These are phyloP conservation scores for Cryphonectria naterciae DNA, from an alignment of 2,329 filamentous ascomycete genomes.

Conservation along the genomic window DNA sequence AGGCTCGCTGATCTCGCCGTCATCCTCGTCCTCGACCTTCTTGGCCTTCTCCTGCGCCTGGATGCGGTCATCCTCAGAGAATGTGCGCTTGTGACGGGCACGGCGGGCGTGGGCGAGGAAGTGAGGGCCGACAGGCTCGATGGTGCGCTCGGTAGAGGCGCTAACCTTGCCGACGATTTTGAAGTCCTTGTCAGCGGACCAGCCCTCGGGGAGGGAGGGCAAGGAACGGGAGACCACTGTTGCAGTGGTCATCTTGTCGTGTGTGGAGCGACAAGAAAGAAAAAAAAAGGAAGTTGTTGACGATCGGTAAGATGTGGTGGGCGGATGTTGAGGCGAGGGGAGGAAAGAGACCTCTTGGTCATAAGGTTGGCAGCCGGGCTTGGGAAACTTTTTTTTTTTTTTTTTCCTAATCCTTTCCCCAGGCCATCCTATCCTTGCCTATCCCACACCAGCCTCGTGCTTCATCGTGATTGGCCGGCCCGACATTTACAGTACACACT, in stretches of 20 bases:
- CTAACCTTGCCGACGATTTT: conserved; percentile 80
- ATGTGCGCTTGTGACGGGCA: conserved; percentile 94
- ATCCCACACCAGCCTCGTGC: background rate
- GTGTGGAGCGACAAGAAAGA: background rate
- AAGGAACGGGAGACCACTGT: conserved; percentile 67
- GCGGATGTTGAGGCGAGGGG: background rate
- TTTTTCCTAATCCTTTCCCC: background rate
- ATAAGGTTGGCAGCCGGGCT: background rate
- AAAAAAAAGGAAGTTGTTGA: background rate
- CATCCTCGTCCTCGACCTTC: conserved; percentile 91
- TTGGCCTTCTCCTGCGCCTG: conserved; percentile 93
- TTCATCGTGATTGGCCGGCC: background rate
- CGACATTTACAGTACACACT: background rate
- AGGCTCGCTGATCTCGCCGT: conserved; percentile 87
- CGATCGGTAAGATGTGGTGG: background rate
- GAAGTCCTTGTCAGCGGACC: conserved; percentile 90
- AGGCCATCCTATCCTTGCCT: conserved; percentile 8
- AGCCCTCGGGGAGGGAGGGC: conserved; percentile 76
- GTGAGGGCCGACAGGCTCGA: conserved; percentile 96
- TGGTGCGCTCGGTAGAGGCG: conserved; percentile 77
- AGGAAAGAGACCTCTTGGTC: background rate
- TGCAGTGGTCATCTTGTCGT: conserved; percentile 63
- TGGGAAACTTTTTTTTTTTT: conserved; percentile 28
- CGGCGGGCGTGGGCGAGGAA: conserved; percentile 97
- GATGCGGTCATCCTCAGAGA: conserved; percentile 97